These are phyloP conservation scores for Emericellopsis terricola DNA, from an alignment of 495 filamentous ascomycete genomes.

Conservation along the genomic window DNA sequence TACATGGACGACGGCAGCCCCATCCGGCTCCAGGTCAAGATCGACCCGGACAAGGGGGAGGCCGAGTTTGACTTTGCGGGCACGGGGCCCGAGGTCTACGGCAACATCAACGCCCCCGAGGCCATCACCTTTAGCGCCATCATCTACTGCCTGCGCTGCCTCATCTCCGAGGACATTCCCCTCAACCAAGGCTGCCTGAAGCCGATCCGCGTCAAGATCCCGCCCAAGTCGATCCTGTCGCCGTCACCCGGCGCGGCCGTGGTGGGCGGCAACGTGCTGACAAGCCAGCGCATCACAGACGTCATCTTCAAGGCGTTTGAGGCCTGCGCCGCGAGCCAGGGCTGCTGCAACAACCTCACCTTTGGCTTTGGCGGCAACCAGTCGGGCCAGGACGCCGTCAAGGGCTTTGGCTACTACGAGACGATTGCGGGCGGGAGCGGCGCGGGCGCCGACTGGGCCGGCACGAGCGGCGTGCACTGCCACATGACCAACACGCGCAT, in stretches of 20 bases:
- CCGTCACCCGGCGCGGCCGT: constrained; percentile 82
- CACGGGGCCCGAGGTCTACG: constrained; percentile 87
- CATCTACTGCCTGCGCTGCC: constrained; percentile 86
- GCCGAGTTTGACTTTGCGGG: constrained; percentile 83
- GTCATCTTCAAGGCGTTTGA: constrained; percentile 83
- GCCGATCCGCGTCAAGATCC: constrained; percentile 75
- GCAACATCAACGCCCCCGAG: constrained; percentile 86
- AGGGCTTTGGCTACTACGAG: constrained; percentile 94
- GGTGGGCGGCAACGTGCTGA: constrained; percentile 90
- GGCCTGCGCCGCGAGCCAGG: constrained; percentile 81
- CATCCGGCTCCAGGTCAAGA: constrained; percentile 68
- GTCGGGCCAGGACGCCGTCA: constrained; percentile 38
- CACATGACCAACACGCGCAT: constrained; percentile 99
- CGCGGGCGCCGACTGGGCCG: constrained; percentile 74
- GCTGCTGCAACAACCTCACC: constrained; percentile 82
- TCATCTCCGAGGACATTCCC: constrained; percentile 87
- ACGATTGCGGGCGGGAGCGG: constrained; percentile 89
- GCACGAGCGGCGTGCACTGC: constrained; percentile 76
- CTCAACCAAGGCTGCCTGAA: constrained; percentile 91
- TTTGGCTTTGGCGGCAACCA: constrained; percentile 70
- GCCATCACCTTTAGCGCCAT: constrained; percentile 90
- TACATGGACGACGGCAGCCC: constrained; percentile 91
- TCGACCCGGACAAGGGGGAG: constrained; percentile 66
- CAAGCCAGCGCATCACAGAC: constrained; percentile 78
- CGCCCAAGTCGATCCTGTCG: constrained; percentile 62